Conservation (phyloP, 192 early-diverging fungal species). For the Entomortierella chlamydospora region DNA sequence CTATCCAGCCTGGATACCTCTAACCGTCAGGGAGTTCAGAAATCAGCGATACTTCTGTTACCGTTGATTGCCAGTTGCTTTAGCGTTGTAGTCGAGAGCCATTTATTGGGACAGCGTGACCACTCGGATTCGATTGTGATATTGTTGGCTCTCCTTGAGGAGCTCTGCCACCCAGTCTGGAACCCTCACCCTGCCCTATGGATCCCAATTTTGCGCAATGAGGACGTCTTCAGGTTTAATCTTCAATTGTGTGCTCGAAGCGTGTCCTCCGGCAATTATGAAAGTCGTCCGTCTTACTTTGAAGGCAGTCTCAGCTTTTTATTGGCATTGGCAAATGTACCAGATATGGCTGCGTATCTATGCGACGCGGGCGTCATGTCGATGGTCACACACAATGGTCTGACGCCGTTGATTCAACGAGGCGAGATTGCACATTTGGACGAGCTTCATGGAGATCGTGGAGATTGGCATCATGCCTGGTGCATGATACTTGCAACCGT, state of each 20-base stretch:
- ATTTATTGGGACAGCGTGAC: slow-evolving; percentile 41
- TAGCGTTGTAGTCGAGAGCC: slow-evolving; percentile 14
- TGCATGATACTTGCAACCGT: slow-evolving; percentile 62
- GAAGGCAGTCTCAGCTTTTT: slow-evolving; percentile 58
- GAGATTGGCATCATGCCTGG: slow-evolving; percentile 62
- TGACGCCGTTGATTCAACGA: slow-evolving; percentile 50
- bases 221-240: slow-evolving; percentile 52
- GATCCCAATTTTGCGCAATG: slow-evolving; percentile 44
- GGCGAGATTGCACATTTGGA: slow-evolving; percentile 47
- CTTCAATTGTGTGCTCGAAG: slow-evolving; percentile 48
- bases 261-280: slow-evolving; percentile 44
- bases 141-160: slow-evolving; percentile 53
- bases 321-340: slow-evolving; percentile 55
- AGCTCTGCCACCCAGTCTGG: slow-evolving; percentile 53
- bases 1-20: slow-evolving; percentile 19
- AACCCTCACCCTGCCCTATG: slow-evolving; percentile 47
- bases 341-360: slow-evolving; percentile 51
- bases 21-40: slow-evolving; percentile 12
- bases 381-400: slow-evolving; percentile 57
- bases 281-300: slow-evolving; percentile 58
- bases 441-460: slow-evolving; percentile 37
- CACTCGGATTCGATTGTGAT: slow-evolving; percentile 56
- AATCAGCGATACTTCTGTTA: slow-evolving; percentile 24
- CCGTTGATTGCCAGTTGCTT: slow-evolving; percentile 35
- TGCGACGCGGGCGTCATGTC: slow-evolving; percentile 52